Evolutionary conservation across 192 early-diverging fungal species (phyloP).

Genomic region (Tieghemiomyces parasiticus): DNA sequence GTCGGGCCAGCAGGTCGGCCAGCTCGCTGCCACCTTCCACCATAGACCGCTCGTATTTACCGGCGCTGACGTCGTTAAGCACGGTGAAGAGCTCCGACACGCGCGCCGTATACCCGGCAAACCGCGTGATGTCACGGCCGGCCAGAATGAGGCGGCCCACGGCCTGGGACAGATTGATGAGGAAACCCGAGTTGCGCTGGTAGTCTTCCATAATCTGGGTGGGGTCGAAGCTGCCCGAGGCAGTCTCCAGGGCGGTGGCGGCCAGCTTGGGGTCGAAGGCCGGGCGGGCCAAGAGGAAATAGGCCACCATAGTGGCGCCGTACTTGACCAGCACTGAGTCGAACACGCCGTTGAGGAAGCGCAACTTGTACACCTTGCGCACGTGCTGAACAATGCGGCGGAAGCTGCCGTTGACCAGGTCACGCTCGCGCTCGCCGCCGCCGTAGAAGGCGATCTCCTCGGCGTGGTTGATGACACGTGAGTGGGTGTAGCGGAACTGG

Average conservation of each 20-base stretch:
- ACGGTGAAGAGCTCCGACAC: slow-evolving; percentile 75
- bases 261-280: slow-evolving; percentile 51
- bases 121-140: slow-evolving; percentile 87
- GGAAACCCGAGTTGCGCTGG: slow-evolving; percentile 59
- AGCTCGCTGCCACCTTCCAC: slow-evolving; percentile 5
- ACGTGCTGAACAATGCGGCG: slow-evolving; percentile 70
- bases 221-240: slow-evolving; percentile 18
- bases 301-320: slow-evolving; percentile 72
- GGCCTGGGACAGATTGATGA: slow-evolving; percentile 63
- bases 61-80: slow-evolving; percentile 72
- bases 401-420: slow-evolving; percentile 65
- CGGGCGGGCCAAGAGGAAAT: slow-evolving; percentile 66
- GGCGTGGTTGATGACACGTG: slow-evolving; percentile 85
- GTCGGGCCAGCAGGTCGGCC: background rate
- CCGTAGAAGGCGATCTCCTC: slow-evolving; percentile 90
- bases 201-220: slow-evolving; percentile 38
- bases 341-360: slow-evolving; percentile 85
- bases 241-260: slow-evolving; percentile 14
- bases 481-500: slow-evolving; percentile 89
- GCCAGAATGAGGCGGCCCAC: slow-evolving; percentile 81
- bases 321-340: slow-evolving; percentile 99
- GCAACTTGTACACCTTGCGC: slow-evolving; percentile 67
- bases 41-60: slow-evolving; percentile 35
- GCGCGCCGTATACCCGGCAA: slow-evolving; percentile 88
- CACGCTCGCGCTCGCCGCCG: slow-evolving; percentile 72